Evolutionary conservation across 2,329 filamentous ascomycete genomes (phyloP).

Genomic region (Apiospora phragmitis): DNA sequence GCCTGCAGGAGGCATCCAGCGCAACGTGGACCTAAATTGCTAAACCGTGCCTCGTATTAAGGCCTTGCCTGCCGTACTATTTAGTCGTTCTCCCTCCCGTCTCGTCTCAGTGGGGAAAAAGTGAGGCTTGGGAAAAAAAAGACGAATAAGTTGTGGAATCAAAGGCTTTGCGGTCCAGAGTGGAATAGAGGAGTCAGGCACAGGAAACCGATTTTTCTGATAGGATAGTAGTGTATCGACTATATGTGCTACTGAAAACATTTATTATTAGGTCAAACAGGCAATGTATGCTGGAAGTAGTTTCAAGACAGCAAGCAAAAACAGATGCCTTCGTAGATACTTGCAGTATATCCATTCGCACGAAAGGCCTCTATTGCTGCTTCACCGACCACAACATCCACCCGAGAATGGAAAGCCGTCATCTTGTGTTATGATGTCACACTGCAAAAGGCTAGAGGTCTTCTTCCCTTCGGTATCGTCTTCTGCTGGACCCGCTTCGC

Average conservation of each 20-base stretch:
- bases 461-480: neutral
- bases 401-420: neutral
- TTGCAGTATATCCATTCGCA: neutral
- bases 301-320: neutral
- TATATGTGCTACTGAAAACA: neutral
- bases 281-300: neutral
- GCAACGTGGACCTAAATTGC: neutral
- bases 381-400: neutral
- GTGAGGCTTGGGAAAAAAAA: neutral
- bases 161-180: neutral
- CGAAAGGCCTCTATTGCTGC: neutral
- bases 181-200: neutral
- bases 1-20: neutral
- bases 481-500: neutral
- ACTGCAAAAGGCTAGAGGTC: neutral
- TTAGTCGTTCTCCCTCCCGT: neutral
- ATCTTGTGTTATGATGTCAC: constrained; percentile 2
- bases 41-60: neutral
- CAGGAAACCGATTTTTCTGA: neutral
- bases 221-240: neutral
- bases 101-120: neutral
- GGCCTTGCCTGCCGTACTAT: neutral
- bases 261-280: neutral
- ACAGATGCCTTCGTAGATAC: neutral
- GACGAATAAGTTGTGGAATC: neutral